These are phyloP conservation scores for Cetradonia linearis DNA, from an alignment of 495 filamentous ascomycete species.

Conservation along the genomic window DNA sequence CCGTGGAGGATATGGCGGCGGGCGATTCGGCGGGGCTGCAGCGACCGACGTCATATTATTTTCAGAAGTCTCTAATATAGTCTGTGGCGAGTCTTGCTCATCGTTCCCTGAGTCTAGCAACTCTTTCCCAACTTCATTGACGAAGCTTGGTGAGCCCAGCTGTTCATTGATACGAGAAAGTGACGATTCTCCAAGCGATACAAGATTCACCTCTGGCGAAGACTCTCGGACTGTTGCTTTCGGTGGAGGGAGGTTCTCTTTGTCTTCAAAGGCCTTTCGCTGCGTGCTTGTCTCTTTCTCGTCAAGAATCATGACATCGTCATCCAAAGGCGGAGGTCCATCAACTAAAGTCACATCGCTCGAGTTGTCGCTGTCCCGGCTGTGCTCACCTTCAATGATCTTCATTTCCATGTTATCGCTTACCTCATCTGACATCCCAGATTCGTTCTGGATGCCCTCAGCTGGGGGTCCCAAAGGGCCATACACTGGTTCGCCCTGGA, in stretches of 20 bases:
- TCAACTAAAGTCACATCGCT: conserved; percentile 48
- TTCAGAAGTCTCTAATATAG: background rate
- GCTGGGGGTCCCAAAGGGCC: conserved; percentile 39
- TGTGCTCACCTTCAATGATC: conserved; percentile 29
- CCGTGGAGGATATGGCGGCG: conserved; percentile 42
- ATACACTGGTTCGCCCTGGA: conserved; percentile 41
- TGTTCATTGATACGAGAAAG: conserved; percentile 19
- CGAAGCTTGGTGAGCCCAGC: conserved; percentile 15
- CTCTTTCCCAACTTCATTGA: conserved; percentile 8
- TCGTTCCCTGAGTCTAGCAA: background rate
- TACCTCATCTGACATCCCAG: conserved; percentile 27
- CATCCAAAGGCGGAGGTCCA: conserved; percentile 27
- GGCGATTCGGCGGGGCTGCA: conserved; percentile 24
- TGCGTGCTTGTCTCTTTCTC: conserved; percentile 22
- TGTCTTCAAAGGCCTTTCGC: conserved; percentile 27
- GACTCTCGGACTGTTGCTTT: conserved; percentile 12
- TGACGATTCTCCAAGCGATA: conserved; percentile 20
- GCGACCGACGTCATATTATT: background rate
- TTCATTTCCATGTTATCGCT: conserved; percentile 22
- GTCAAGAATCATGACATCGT: conserved; percentile 36
- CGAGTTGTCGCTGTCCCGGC: conserved; percentile 25
- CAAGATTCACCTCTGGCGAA: conserved; percentile 16
- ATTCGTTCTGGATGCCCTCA: conserved; percentile 17
- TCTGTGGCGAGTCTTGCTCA: conserved; percentile 21
- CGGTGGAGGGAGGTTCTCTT: conserved; percentile 36